Percentiles rank a stretch among this genome's conserved stretches.
Evolutionary conservation across 2,329 filamentous ascomycete genomes (phyloP).

Genomic region (Thelonectria blattea): DNA sequence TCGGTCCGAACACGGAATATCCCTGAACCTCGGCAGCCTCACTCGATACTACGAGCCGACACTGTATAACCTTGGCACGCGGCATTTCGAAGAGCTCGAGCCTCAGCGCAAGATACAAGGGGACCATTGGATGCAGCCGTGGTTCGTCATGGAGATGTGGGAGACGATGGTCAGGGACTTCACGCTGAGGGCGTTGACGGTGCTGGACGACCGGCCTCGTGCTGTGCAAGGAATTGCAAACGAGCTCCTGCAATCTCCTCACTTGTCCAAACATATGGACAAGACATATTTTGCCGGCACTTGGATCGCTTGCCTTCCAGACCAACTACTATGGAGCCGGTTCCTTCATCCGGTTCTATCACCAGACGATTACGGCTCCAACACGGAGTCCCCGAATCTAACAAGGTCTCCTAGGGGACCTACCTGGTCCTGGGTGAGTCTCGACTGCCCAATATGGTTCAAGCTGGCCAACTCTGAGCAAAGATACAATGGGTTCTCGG

Average conservation of each 20-base stretch:
- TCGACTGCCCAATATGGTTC: neutral
- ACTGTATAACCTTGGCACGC: neutral
- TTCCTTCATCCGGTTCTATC: neutral
- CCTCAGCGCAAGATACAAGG: neutral
- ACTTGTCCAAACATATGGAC: neutral
- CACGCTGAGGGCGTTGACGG: slow-evolving; percentile 3
- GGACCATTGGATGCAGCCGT: neutral
- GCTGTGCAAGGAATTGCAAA: slow-evolving; percentile 5
- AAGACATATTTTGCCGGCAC: slow-evolving; percentile 4
- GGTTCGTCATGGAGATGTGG: slow-evolving; percentile 1
- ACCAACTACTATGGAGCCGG: neutral
- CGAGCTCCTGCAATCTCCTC: neutral
- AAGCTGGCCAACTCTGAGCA: neutral
- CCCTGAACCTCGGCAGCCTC: slow-evolving; percentile 1
- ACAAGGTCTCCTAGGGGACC: neutral
- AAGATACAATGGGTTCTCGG: neutral
- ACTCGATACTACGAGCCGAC: neutral
- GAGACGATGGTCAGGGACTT: neutral
- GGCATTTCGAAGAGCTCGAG: neutral
- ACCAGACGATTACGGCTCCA: neutral
- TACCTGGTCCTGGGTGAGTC: neutral
- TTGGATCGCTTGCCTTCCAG: slow-evolving; percentile 6
- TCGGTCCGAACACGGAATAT: neutral
- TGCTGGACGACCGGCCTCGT: slow-evolving; percentile 1
- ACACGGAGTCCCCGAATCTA: neutral